Evolutionary conservation across 2,329 filamentous ascomycete species (phyloP).

Genomic region (Elsinoe australis): DNA sequence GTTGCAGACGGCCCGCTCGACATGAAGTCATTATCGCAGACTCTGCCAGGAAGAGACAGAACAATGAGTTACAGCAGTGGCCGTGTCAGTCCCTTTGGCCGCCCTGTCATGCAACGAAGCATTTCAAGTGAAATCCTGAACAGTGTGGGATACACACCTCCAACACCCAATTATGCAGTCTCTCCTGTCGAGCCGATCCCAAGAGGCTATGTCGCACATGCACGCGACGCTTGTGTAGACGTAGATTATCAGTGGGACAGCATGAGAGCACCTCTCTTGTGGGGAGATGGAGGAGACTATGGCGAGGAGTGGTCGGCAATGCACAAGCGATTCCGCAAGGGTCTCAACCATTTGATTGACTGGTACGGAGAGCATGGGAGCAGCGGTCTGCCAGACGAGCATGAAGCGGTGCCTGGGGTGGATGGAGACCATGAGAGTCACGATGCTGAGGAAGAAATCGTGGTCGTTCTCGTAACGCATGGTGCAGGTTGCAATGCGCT

Average conservation of each 20-base stretch:
- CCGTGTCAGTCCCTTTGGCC: conserved; percentile 15
- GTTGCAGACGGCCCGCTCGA: conserved; percentile 22
- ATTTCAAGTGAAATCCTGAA: conserved; percentile 24
- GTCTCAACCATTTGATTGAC: conserved; percentile 67
- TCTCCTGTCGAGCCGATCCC: conserved; percentile 76
- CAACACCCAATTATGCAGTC: conserved; percentile 74
- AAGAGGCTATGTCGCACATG: conserved; percentile 79
- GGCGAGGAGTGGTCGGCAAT: conserved; percentile 94
- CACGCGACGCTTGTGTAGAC: conserved; percentile 73
- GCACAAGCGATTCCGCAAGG: conserved; percentile 81
- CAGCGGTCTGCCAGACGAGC: conserved; percentile 33
- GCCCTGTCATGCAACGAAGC: conserved; percentile 15
- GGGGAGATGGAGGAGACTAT: conserved; percentile 80
- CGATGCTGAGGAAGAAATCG: conserved; percentile 60
- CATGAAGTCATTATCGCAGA: conserved; percentile 34
- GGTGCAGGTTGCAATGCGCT: conserved; percentile 94
- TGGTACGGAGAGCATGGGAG: conserved; percentile 62
- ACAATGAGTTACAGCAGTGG: conserved; percentile 36
- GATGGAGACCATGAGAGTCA: conserved; percentile 29
- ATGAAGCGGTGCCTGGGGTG: conserved; percentile 27
- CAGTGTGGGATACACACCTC: conserved; percentile 57
- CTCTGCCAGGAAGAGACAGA: conserved; percentile 38
- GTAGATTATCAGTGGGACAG: conserved; percentile 98
- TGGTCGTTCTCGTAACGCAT: conserved; percentile 84
- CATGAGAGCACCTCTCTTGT: conserved; percentile 65